These are phyloP conservation scores for Corinectria fuckeliana DNA, from an alignment of 2,329 filamentous ascomycete species.

Conservation along the genomic window DNA sequence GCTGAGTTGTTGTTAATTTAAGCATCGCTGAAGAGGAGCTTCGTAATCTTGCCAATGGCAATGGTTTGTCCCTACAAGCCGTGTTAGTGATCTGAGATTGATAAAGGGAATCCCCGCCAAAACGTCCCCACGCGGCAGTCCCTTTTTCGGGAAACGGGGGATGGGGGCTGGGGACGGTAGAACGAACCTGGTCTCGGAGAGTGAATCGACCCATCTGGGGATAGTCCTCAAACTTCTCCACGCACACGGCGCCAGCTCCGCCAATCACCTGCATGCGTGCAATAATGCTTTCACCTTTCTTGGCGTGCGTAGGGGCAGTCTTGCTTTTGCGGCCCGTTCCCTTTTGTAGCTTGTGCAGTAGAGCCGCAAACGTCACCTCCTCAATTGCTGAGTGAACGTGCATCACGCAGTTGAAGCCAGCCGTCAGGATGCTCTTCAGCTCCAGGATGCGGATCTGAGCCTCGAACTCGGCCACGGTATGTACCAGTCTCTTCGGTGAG, in stretches of 20 bases:
- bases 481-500: slow-evolving; percentile 90
- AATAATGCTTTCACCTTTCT: slow-evolving; percentile 82
- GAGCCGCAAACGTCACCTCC: slow-evolving; percentile 88
- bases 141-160: slow-evolving; percentile 4
- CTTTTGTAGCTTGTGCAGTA: slow-evolving; percentile 95
- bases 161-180: slow-evolving; percentile 17
- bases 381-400: slow-evolving; percentile 98
- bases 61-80: slow-evolving; percentile 87
- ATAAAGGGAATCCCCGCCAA: slow-evolving; percentile 14
- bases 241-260: slow-evolving; percentile 84
- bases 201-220: slow-evolving; percentile 93
- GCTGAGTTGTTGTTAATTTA: slow-evolving; percentile 34
- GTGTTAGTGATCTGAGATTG: slow-evolving; percentile 37
- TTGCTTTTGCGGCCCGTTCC: slow-evolving; percentile 94
- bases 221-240: slow-evolving; percentile 96
- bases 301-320: slow-evolving; percentile 89
- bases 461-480: slow-evolving; percentile 89
- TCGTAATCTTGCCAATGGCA: slow-evolving; percentile 98
- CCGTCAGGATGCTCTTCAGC: slow-evolving; percentile 89
- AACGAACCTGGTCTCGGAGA: slow-evolving; percentile 79
- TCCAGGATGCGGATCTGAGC: slow-evolving; percentile 96
- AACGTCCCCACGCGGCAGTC: slow-evolving; percentile 2
- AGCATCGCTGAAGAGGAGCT: slow-evolving; percentile 64
- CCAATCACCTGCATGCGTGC: slow-evolving; percentile 88
- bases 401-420: slow-evolving; percentile 96